A percentile compares a stretch with the other conserved stretches of the same genome.
phyloP scores from a whole-genome alignment of 129 eudicot genomes.

The Tagetes patula region DNA sequence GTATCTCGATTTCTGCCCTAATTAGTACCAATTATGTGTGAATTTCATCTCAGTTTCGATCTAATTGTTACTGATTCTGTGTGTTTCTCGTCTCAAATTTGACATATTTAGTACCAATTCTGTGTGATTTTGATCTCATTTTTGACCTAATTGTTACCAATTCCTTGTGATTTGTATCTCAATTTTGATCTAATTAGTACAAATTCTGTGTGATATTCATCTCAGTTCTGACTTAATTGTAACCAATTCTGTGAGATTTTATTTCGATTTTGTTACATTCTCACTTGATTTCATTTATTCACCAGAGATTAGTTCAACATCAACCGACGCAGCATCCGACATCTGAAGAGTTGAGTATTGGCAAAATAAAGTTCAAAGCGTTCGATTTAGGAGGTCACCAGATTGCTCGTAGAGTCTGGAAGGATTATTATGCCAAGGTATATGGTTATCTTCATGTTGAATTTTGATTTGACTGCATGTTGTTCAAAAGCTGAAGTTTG shows the following conservation, averaged over 20 bases:
- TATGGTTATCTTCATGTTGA: background rate
- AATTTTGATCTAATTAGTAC: background rate
- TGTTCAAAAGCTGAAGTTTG: background rate
- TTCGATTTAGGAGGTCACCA: slow-evolving; percentile 27
- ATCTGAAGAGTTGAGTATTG: slow-evolving; percentile 26
- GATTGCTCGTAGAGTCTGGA: slow-evolving; percentile 25
- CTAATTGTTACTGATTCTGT: background rate
- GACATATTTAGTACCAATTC: background rate
- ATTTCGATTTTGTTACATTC: background rate
- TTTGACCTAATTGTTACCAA: background rate
- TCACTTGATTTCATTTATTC: background rate
- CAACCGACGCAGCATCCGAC: slow-evolving; percentile 29
- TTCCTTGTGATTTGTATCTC: background rate
- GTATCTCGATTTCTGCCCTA: background rate
- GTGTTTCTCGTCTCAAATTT: background rate
- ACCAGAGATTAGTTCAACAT: slow-evolving; percentile 27
- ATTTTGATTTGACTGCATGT: background rate
- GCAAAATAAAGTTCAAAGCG: slow-evolving; percentile 25
- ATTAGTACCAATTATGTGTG: too few relatives aligned
- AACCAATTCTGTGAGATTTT: background rate
- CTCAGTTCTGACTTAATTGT: background rate
- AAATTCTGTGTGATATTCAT: too few relatives aligned
- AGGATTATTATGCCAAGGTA: slow-evolving; percentile 26
- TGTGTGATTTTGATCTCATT: background rate
- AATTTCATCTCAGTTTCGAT: background rate